A percentile compares a stretch with the other conserved stretches of the same genome.
phyloP scores from a whole-genome alignment of 2,329 filamentous ascomycete species.

The Juglanconis sp. region DNA sequence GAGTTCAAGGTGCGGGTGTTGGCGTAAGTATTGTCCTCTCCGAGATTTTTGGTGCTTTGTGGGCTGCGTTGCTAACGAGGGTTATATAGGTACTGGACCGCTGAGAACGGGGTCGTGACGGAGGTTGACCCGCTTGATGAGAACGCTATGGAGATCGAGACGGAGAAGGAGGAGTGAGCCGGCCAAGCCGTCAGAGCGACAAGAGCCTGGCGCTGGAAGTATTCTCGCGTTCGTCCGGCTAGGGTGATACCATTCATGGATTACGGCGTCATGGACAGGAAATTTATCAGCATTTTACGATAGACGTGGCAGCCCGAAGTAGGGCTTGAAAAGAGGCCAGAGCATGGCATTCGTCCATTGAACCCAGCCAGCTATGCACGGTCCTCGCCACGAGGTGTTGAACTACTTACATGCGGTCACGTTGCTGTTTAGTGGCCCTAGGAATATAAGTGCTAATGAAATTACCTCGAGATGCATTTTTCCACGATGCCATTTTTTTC shows the following conservation, averaged over 20 bases:
- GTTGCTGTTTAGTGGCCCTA: background rate
- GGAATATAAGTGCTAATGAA: background rate
- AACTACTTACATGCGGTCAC: background rate
- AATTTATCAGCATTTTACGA: background rate
- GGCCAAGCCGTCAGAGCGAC: background rate
- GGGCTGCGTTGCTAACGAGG: slow-evolving; percentile 16
- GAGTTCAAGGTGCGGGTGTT: slow-evolving; percentile 83
- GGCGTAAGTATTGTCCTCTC: slow-evolving; percentile 52
- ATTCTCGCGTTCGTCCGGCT: background rate
- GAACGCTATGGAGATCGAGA: slow-evolving; percentile 22
- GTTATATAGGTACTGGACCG: slow-evolving; percentile 56
- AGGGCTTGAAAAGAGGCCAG: background rate
- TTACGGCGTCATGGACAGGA: slow-evolving; percentile 12
- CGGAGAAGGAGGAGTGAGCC: slow-evolving; percentile 24
- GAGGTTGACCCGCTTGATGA: slow-evolving; percentile 44
- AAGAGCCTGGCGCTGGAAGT: background rate
- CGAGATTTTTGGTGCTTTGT: background rate
- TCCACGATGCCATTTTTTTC: background rate
- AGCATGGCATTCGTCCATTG: background rate
- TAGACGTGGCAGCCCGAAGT: background rate
- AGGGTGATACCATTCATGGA: slow-evolving; percentile 13
- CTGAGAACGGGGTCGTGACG: slow-evolving; percentile 57
- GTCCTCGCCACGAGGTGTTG: background rate
- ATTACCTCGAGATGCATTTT: background rate
- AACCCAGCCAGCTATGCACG: background rate